Conservation (phyloP, 129 eudicot genomes). For the Centaurea solstitialis region DNA sequence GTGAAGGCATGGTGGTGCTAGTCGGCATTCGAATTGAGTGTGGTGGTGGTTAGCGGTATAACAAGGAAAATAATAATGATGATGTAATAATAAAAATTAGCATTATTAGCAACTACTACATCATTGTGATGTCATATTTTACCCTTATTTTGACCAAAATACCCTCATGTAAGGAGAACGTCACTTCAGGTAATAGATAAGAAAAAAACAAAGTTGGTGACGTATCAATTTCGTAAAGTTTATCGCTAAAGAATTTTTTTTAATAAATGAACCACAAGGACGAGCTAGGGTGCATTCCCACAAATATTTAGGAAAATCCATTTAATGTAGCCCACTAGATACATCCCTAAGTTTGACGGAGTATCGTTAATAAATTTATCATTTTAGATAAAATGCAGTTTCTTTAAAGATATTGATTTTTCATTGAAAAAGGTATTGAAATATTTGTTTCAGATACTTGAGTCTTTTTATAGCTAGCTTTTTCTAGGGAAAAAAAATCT, state of each 20-base stretch:
- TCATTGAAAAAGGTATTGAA: not conserved
- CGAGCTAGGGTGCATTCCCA: not conserved
- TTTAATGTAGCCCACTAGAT: conserved; percentile 5
- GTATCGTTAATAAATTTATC: not conserved
- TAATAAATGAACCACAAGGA: not conserved
- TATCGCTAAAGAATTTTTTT: no score
- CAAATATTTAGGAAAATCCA: no score
- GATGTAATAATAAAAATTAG: not conserved
- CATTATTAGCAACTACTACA: no score
- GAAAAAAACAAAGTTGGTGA: not conserved
- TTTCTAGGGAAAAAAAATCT: no score
- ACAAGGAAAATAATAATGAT: not conserved
- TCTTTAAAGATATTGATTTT: not conserved
- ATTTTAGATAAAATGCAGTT: not conserved
- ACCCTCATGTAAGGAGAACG: not conserved
- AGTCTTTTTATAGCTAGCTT: no score
- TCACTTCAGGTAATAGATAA: not conserved
- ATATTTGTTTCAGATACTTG: not conserved
- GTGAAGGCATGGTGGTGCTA: not conserved
- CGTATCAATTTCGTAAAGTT: not conserved
- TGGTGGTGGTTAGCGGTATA: not conserved
- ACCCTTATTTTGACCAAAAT: not conserved
- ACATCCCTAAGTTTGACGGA: conserved; percentile 17
- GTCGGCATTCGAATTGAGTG: not conserved
- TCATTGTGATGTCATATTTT: not conserved